Evolutionary conservation across 257 asterid genomes (phyloP).

Genomic region (Leonotis leonurus): DNA sequence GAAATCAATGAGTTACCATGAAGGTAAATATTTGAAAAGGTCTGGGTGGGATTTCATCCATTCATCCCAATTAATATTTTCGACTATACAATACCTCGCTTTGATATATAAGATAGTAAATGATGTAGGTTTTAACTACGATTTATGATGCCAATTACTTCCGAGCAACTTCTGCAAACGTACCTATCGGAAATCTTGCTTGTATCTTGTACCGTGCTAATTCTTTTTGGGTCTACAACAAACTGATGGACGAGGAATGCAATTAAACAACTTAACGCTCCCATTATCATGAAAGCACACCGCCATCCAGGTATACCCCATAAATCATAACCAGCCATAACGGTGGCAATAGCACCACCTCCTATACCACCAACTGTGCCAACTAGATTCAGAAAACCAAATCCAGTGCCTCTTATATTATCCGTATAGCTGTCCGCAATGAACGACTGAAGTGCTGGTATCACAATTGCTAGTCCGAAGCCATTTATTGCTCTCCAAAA

Average conservation of each 20-base stretch:
- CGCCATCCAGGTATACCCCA: slow-evolving; percentile 98
- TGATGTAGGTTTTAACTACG: no score
- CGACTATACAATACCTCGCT: not conserved
- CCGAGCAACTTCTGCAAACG: not conserved
- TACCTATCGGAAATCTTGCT: slow-evolving; percentile 52
- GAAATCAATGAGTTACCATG: slow-evolving; percentile 1
- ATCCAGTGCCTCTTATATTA: slow-evolving; percentile 79
- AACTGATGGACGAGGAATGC: slow-evolving; percentile 69
- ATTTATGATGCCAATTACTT: not conserved
- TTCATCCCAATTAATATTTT: not conserved
- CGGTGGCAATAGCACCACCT: slow-evolving; percentile 95
- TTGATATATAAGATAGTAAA: not conserved
- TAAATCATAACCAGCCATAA: slow-evolving; percentile 74
- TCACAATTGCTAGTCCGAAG: slow-evolving; percentile 86
- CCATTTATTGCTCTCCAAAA: slow-evolving; percentile 94
- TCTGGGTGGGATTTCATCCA: not conserved
- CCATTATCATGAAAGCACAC: slow-evolving; percentile 69
- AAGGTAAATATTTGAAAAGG: not conserved
- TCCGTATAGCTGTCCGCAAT: slow-evolving; percentile 91
- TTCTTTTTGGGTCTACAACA: slow-evolving; percentile 71
- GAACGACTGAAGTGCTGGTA: slow-evolving; percentile 91
- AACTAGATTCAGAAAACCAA: slow-evolving; percentile 75
- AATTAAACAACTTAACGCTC: slow-evolving; percentile 64
- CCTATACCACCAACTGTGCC: slow-evolving; percentile 96
- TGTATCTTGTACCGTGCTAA: slow-evolving; percentile 23